Evolutionary conservation across 2,329 filamentous ascomycete genomes (phyloP), one percentile per base, ranked within the genome.

Genomic region (Ceratocystis cacaofunesta): DNA sequence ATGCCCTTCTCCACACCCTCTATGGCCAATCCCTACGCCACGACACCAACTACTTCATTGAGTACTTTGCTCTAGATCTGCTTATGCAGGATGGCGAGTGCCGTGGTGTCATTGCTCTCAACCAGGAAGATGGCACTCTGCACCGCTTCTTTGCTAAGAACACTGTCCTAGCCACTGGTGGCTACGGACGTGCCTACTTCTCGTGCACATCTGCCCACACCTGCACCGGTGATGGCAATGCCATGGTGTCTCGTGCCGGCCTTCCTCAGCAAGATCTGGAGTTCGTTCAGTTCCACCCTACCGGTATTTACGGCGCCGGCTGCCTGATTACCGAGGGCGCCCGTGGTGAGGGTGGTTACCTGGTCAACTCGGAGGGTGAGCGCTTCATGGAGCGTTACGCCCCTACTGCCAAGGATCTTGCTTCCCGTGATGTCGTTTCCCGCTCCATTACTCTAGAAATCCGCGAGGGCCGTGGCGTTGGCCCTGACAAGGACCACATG

Each of bases 1-100:
- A 99, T 78, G 94, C 94, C 73, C 88, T 99, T 71, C 85, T 99
- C 63, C 94, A 99, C 83, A 99, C 94, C 30, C 89, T 99, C 70
- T 99, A 97, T 78, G 94, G 94, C 72, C 92, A 96, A 80, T 96
- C 92, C 64, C 85, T 97, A 68, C 84, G 90, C 74, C 91, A 97
- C 83, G 96, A 96, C 83, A 96, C 92, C 74, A 96, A 96, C 82
- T 99, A 96, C 84, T 97, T 99, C 79, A 96, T 99, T 76, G 94
- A 97, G 79, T 97, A 92, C 83, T 99, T 97, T 76, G 94, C 92
- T 72, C 84, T 95, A 70, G 94, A 97, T 75, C 80, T 97, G 77
- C 88, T 99, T 73, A 97, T 97, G 94, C 88, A 96, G 79, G 89
- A 95, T 72, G 92, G 92, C 68, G 89, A 92, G 77, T 97, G 92